phyloP scores from a whole-genome alignment of 306 rosid species.

The cucumber (Cucumis sativus) region DNA sequence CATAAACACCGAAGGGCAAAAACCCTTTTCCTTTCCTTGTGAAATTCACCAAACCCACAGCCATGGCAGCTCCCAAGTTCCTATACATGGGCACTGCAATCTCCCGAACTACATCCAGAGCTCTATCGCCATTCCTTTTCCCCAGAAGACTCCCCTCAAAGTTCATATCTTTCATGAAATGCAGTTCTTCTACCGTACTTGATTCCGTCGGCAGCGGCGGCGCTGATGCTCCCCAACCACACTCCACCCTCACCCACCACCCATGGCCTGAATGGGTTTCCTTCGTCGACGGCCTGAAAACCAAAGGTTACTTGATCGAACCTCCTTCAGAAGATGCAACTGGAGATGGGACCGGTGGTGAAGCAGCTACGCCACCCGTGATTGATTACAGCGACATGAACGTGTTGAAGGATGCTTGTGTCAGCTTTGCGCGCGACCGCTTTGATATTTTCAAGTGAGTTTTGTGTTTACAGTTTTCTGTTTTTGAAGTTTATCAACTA shows the following conservation, averaged over 20 bases:
- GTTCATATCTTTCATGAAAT: constrained; percentile 15
- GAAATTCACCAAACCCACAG: background rate
- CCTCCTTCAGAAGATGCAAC: constrained; percentile 11
- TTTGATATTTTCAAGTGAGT: constrained; percentile 60
- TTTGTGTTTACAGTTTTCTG: background rate
- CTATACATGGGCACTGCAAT: constrained; percentile 35
- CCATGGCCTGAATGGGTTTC: constrained; percentile 97
- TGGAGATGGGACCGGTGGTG: constrained; percentile 11
- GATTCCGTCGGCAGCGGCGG: constrained; percentile 11
- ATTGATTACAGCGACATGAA: constrained; percentile 35
- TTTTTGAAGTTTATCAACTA: background rate
- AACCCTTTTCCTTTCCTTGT: background rate
- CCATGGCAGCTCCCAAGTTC: constrained; percentile 49
- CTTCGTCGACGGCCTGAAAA: constrained; percentile 58
- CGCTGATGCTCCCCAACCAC: constrained; percentile 12
- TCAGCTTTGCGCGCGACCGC: constrained; percentile 82
- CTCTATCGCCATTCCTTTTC: constrained; percentile 21
- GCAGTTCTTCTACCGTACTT: constrained; percentile 16
- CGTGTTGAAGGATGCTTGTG: constrained; percentile 56
- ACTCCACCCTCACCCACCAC: constrained; percentile 21
- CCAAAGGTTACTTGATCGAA: constrained; percentile 51
- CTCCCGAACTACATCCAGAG: constrained; percentile 16
- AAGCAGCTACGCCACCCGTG: background rate
- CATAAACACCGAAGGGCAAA: background rate
- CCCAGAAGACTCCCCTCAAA: constrained; percentile 19